phyloP scores from a whole-genome alignment of 805 yeast species.

The Yamadazyma phyllophila region DNA sequence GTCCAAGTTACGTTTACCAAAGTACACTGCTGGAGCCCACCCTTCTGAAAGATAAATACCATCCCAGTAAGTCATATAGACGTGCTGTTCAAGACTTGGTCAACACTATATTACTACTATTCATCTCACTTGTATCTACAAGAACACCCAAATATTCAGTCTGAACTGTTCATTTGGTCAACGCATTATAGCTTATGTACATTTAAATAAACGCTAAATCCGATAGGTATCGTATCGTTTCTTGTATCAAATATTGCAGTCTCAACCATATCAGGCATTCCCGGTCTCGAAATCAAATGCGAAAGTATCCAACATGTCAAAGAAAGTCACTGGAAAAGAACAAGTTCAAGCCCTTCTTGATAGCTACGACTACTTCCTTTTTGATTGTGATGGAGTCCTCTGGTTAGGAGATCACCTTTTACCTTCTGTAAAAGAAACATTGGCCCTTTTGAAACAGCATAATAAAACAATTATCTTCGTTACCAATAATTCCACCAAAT shows the following conservation, averaged over 20 bases:
- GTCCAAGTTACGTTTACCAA: constrained; percentile 43
- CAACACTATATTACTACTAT: too few species aligned
- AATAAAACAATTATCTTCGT: constrained; percentile 82
- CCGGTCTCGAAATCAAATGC: background rate
- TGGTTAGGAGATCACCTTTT: constrained; percentile 87
- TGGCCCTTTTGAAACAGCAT: constrained; percentile 50
- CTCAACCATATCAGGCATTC: background rate
- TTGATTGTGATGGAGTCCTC: constrained; percentile 96
- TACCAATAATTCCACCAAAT: constrained; percentile 93
- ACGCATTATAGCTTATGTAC: constrained; percentile 1
- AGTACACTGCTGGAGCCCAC: constrained; percentile 38
- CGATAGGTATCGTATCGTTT: background rate
- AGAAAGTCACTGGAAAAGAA: constrained; percentile 20
- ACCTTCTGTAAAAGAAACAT: constrained; percentile 76
- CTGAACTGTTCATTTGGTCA: background rate
- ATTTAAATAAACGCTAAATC: background rate
- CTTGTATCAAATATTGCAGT: background rate
- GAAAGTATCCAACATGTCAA: constrained; percentile 13
- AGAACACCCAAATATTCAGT: background rate
- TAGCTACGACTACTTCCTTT: constrained; percentile 78
- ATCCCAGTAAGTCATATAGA: too few species aligned
- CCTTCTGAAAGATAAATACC: constrained; percentile 27
- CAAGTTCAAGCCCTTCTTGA: constrained; percentile 56
- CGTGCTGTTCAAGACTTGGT: too few species aligned
- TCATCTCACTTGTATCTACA: too few species aligned